These are phyloP conservation scores for Epicoccum sorghinum DNA, from an alignment of 2,329 filamentous ascomycete genomes.

Conservation along the genomic window DNA sequence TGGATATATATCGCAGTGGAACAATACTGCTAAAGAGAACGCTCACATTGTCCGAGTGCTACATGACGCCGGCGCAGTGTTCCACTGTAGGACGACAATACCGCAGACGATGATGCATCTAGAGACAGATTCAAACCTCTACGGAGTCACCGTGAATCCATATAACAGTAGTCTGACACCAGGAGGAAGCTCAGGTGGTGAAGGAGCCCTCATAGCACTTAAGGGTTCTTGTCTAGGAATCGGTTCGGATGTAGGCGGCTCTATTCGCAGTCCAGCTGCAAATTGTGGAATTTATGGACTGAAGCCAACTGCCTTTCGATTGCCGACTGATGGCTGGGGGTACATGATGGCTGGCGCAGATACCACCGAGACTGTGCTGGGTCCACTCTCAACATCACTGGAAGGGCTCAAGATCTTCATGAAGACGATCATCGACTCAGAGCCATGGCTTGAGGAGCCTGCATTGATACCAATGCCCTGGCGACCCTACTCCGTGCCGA, in stretches of 20 bases:
- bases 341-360: slow-evolving; percentile 55
- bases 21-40: slow-evolving; percentile 53
- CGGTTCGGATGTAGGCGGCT: slow-evolving; percentile 35
- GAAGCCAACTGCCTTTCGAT: slow-evolving; percentile 53
- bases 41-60: slow-evolving; percentile 56
- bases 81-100: slow-evolving; percentile 60
- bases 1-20: slow-evolving; percentile 58
- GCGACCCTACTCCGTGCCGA: slow-evolving; percentile 44
- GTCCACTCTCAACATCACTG: slow-evolving; percentile 61
- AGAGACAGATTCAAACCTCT: slow-evolving; percentile 59
- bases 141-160: slow-evolving; percentile 61
- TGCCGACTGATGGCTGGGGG: slow-evolving; percentile 52
- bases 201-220: slow-evolving; percentile 61
- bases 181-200: slow-evolving; percentile 63
- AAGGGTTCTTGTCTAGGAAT: slow-evolving; percentile 61
- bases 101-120: slow-evolving; percentile 62
- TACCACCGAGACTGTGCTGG: slow-evolving; percentile 57
- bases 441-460: slow-evolving; percentile 65
- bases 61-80: slow-evolving; percentile 58
- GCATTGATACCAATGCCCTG: slow-evolving; percentile 66
- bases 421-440: slow-evolving; percentile 56
- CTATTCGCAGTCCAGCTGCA: slow-evolving; percentile 33
- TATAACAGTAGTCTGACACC: slow-evolving; percentile 58
- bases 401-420: slow-evolving; percentile 62
- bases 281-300: slow-evolving; percentile 43